Evolutionary conservation across 176 grass and related monocot species (phyloP).

Genomic region (Echinochloa phyllopogon): DNA sequence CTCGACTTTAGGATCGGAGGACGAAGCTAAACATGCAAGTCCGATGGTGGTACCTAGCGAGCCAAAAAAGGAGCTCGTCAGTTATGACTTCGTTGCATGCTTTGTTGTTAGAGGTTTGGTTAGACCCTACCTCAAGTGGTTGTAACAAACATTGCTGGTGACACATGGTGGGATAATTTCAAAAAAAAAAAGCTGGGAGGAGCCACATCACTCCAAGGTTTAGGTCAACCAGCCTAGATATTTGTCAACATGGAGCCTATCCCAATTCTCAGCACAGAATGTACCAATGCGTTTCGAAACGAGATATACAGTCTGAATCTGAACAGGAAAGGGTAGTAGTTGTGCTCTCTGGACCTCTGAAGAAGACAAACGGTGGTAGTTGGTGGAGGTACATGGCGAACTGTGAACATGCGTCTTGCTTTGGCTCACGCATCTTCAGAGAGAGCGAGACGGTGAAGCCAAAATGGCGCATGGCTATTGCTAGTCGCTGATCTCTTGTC

Average conservation of each 20-base stretch:
- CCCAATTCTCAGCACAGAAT: background rate
- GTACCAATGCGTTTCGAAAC: background rate
- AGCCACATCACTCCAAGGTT: slow-evolving; percentile 15
- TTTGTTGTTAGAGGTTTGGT: slow-evolving; percentile 31
- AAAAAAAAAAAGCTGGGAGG: too few species aligned
- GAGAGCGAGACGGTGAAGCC: background rate
- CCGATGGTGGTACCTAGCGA: slow-evolving; percentile 7
- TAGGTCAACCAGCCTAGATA: slow-evolving; percentile 13
- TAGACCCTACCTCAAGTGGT: slow-evolving; percentile 13
- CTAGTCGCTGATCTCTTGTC: background rate
- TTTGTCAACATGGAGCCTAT: background rate
- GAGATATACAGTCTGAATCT: background rate
- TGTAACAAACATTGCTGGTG: slow-evolving; percentile 26
- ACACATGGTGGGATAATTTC: background rate
- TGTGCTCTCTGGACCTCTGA: background rate
- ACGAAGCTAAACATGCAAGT: background rate
- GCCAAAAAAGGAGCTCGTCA: background rate
- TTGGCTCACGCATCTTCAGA: slow-evolving; percentile 14
- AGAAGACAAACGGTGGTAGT: background rate
- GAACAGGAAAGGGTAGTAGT: too few species aligned
- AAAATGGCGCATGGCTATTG: background rate
- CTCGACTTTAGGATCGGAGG: background rate
- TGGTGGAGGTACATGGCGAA: background rate
- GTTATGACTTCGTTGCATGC: slow-evolving; percentile 17
- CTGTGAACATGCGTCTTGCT: background rate